Conservation (phyloP, 352 stramenopile genomes). For the Globisporangium paddicum region DNA sequence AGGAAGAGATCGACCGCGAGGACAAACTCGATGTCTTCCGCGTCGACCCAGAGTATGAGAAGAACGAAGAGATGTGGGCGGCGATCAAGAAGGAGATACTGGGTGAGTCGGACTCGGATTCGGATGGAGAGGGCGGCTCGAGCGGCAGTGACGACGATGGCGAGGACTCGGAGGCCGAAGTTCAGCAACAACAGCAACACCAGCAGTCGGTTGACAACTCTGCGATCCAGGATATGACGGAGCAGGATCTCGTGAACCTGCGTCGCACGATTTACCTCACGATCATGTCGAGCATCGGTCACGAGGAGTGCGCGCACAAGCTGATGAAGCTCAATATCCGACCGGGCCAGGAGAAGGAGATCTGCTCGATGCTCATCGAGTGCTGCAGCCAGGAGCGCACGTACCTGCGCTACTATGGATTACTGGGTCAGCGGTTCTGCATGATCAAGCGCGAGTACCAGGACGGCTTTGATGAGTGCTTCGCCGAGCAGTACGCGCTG, state of each 20-base stretch:
- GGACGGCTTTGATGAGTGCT: conserved; percentile 93
- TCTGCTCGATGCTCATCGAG: conserved; percentile 99
- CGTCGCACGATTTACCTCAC: conserved; percentile 98
- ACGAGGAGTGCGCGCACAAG: conserved; percentile 99
- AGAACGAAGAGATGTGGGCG: conserved; percentile 96
- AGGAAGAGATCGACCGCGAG: conserved; percentile 95
- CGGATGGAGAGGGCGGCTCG: conserved; percentile 45
- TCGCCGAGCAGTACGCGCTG: conserved; percentile 93
- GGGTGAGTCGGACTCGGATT: conserved; percentile 88
- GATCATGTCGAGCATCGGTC: conserved; percentile 99
- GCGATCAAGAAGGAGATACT: conserved; percentile 97
- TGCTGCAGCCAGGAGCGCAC: conserved; percentile 98
- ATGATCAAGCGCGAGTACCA: conserved; percentile 95
- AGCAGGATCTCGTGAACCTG: conserved; percentile 97
- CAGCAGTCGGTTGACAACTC: conserved; percentile 11
- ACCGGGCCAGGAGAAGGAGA: conserved; percentile 94
- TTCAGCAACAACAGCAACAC: conserved; percentile 23
- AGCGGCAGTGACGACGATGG: conserved; percentile 52
- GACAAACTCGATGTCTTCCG: conserved; percentile 96
- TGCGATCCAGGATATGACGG: conserved; percentile 95
- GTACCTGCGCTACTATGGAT: conserved; percentile 96
- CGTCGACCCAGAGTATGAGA: conserved; percentile 93
- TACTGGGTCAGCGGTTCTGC: conserved; percentile 97
- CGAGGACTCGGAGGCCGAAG: conserved; percentile 23
- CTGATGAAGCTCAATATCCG: conserved; percentile 97